Base-by-base conservation (phyloP, 1,284 basidiomycete species). In the Gymnopus androsaceus region DNA sequence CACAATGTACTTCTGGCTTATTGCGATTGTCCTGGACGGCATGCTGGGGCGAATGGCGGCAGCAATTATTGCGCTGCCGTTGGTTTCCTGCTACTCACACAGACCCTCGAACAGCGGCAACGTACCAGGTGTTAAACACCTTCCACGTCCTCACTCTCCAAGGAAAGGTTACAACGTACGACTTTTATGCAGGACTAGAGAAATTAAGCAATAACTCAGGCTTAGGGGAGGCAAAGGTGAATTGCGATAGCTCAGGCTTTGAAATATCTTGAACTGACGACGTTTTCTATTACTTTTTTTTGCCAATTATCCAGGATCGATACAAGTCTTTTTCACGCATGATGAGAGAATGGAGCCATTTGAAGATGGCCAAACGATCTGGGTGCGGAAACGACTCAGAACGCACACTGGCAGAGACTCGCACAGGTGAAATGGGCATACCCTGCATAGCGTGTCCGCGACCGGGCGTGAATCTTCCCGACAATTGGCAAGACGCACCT, bases 301-400 rank as follows among this genome's bases (percentile, higher is more conserved):
- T n/a, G n/a, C n/a, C n/a, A n/a, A n/a, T n/a, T n/a, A n/a, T n/a
- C n/a, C n/a, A n/a, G n/a, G n/a, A n/a, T n/a, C n/a, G n/a, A n/a
- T n/a, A n/a, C n/a, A 46, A 63, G 11, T 51, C 57, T 0, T 66
- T 72, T 38, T 41, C 63, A 3, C 56, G 59, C 0, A 44, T 42
- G 51, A 40, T 38, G 37, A 15, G 21, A 31, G 21, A 58, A 46
- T 71, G 63, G 61, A 49, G 62, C 0, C 61, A 69, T 52, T 51
- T 71, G 8, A 63, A 65, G 27, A 61, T 67, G 57, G 55, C 66
- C 6, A 73, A 72, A 51, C 54, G 63, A 0, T 57, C 57, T 0
- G 68, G 69, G 0, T 45, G 61, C 7, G 65, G 64, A 0, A 57
- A 67, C 34, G 48, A 60, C 17, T 33, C 51, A 1, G 47, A 15